Evolutionary conservation across 2,329 filamentous ascomycete species (phyloP).

Genomic region (Botryosphaeria agaves): DNA sequence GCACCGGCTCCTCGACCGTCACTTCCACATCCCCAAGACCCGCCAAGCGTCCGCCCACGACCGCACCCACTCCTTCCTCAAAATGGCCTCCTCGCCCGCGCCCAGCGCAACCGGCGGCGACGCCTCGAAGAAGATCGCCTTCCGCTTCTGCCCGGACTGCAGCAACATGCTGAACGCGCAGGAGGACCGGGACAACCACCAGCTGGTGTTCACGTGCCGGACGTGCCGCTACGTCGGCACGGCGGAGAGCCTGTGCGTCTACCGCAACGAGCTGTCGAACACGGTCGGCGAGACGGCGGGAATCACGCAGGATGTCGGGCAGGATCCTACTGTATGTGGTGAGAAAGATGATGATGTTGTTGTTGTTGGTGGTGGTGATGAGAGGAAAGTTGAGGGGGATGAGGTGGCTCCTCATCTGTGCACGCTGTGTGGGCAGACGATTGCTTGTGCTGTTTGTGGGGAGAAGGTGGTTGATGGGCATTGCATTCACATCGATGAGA

Average conservation of each 20-base stretch:
- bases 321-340: constrained; percentile 99
- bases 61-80: constrained; percentile 1
- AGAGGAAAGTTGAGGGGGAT: too few species aligned
- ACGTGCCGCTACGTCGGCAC: constrained; percentile 86
- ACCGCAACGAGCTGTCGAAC: constrained; percentile 84
- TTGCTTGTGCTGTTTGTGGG: constrained; percentile 36
- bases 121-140: constrained; percentile 63
- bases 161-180: constrained; percentile 97
- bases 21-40: too few species aligned
- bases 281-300: constrained; percentile 89
- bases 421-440: constrained; percentile 39
- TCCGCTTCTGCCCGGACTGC: constrained; percentile 92
- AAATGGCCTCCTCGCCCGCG: constrained; percentile 13
- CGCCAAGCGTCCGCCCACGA: too few species aligned
- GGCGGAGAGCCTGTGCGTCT: constrained; percentile 79
- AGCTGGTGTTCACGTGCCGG: constrained; percentile 86
- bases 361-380: too few species aligned
- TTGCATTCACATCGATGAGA: constrained; percentile 25
- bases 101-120: constrained; percentile 14
- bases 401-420: constrained; percentile 33
- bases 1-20: too few species aligned
- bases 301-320: constrained; percentile 91
- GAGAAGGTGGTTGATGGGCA: constrained; percentile 24
- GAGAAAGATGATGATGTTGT: too few species aligned
- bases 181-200: constrained; percentile 71